A percentile compares a stretch with the other conserved stretches of the same genome.
These are phyloP conservation scores for Panicum virgatum DNA, from an alignment of 202 grass and related monocot species.

Conservation along the genomic window DNA sequence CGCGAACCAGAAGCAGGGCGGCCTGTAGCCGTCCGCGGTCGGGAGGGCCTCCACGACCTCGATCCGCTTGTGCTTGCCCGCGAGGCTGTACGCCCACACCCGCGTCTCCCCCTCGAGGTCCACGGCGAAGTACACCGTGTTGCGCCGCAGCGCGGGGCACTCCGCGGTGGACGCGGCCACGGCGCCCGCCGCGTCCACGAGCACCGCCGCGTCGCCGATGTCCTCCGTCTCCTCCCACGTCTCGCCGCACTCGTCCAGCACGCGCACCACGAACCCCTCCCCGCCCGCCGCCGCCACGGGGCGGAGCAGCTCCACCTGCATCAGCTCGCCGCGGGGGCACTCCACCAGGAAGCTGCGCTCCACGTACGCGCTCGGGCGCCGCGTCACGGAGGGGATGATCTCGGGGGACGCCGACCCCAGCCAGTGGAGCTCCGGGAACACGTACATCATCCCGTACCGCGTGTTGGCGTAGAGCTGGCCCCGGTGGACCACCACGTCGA, in stretches of 20 bases:
- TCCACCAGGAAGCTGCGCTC: conserved; percentile 52
- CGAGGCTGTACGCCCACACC: conserved; percentile 51
- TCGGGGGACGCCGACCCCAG: conserved; percentile 48
- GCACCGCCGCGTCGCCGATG: conserved; percentile 49
- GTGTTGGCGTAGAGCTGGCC: conserved; percentile 58
- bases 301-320: conserved; percentile 51
- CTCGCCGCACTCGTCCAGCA: conserved; percentile 50
- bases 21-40: conserved; percentile 24
- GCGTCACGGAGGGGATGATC: conserved; percentile 50
- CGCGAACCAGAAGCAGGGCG: conserved; percentile 53
- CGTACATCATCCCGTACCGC: conserved; percentile 45
- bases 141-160: conserved; percentile 46
- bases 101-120: conserved; percentile 41
- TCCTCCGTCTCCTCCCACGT: conserved; percentile 50
- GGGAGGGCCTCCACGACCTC: conserved; percentile 45
- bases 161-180: conserved; percentile 43
- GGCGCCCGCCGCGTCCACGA: conserved; percentile 43
- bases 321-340: conserved; percentile 32
- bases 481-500: conserved; percentile 44
- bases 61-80: conserved; percentile 44
- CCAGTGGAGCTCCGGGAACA: conserved; percentile 42
- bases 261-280: conserved; percentile 43
- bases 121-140: conserved; percentile 49
- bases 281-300: conserved; percentile 5
- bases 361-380: conserved; percentile 33